These are phyloP conservation scores for Eugenia klotzschiana DNA, from an alignment of 441 rosid genomes.

Conservation along the genomic window DNA sequence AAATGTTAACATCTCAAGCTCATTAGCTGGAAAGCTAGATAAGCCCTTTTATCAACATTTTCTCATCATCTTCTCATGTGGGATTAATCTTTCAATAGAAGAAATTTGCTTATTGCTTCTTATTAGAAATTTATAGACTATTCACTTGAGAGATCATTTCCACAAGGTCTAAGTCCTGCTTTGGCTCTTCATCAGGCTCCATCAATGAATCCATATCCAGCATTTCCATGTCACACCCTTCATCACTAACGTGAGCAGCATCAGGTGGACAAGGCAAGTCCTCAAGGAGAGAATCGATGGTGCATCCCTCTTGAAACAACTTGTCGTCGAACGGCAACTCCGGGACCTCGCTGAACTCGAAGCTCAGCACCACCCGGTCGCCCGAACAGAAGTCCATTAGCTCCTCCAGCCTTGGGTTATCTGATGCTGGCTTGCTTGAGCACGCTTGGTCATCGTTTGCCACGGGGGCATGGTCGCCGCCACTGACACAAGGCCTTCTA, in stretches of 20 bases:
- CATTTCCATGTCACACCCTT: constrained; percentile 7
- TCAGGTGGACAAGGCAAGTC: constrained; percentile 20
- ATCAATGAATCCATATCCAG: constrained; percentile 2
- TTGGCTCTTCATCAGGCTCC: constrained; percentile 13
- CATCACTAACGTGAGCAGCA: constrained; percentile 1
- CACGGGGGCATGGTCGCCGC: not conserved
- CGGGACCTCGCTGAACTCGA: constrained; percentile 17
- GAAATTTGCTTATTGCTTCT: not conserved
- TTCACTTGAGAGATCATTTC: constrained; percentile 46
- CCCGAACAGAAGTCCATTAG: not conserved
- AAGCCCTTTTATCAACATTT: not conserved
- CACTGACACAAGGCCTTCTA: not conserved
- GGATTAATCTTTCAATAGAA: not conserved
- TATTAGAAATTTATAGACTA: not conserved
- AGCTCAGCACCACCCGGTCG: constrained; percentile 22
- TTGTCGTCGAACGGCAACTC: constrained; percentile 59
- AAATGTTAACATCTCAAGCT: not conserved
- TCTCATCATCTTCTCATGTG: not conserved
- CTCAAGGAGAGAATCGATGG: constrained; percentile 56
- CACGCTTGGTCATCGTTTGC: not conserved
- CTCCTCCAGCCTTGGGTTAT: not conserved
- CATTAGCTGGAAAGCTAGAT: not conserved
- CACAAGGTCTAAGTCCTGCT: constrained; percentile 44
- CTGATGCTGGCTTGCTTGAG: not conserved
- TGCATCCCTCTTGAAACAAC: constrained; percentile 45